These are phyloP conservation scores for Claviceps sp. DNA, from an alignment of 2,329 filamentous ascomycete genomes.

Conservation along the genomic window DNA sequence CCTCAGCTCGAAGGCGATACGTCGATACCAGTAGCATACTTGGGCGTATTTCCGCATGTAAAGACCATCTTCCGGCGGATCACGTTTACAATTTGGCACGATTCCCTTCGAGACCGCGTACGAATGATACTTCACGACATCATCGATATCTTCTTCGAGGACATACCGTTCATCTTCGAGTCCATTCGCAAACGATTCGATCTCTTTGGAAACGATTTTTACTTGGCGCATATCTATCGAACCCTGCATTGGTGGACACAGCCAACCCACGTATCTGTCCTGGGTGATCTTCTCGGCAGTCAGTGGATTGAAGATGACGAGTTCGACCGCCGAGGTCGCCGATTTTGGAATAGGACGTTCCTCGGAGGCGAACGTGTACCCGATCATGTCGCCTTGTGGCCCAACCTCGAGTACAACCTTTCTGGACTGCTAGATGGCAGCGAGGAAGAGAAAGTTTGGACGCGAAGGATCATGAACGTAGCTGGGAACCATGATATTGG, in stretches of 20 bases:
- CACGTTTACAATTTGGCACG: constrained; percentile 31
- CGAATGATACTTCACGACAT: constrained; percentile 42
- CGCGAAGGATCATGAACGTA: constrained; percentile 70
- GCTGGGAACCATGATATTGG: constrained; percentile 95
- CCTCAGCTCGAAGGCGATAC: constrained; percentile 90
- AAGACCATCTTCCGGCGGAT: constrained; percentile 32
- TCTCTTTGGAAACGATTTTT: constrained; percentile 85
- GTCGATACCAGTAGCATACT: constrained; percentile 51
- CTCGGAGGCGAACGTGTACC: constrained; percentile 50
- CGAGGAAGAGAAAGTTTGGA: constrained; percentile 45
- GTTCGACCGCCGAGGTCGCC: constrained; percentile 56
- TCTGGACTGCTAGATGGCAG: constrained; percentile 33
- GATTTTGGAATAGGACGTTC: constrained; percentile 77
- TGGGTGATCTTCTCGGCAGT: constrained; percentile 85
- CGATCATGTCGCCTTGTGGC: constrained; percentile 37
- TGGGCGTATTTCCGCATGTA: constrained; percentile 40
- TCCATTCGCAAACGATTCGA: constrained; percentile 70
- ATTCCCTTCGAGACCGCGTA: constrained; percentile 36
- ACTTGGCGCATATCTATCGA: constrained; percentile 84
- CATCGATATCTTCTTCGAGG: constrained; percentile 49
- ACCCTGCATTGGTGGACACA: constrained; percentile 69
- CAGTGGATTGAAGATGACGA: constrained; percentile 88
- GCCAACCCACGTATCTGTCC: constrained; percentile 76
- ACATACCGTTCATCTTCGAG: constrained; percentile 53
- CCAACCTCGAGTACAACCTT: constrained; percentile 34